Evolutionary conservation across 768 basidiomycete genomes (phyloP), one percentile per base, ranked within the genome.

Genomic region (Ramaria sp.): DNA sequence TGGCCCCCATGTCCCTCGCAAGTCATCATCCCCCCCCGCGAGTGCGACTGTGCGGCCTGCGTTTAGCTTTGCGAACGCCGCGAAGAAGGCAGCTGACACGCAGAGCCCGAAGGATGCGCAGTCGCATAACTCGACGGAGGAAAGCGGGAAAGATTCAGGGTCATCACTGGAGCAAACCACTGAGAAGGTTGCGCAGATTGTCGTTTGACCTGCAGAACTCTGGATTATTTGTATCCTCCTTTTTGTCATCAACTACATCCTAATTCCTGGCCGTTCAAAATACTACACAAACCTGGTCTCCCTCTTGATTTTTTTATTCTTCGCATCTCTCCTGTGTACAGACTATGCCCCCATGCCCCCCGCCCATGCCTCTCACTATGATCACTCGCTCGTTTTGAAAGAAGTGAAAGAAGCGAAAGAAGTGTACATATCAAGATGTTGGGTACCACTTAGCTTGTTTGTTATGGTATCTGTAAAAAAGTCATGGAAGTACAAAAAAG

Each of bases 51-150:
- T 91, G 13, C 77, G 88, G 54, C 84, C 89, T 0, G 75, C 78
- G 4, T 74, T 92, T 62, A 91, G 89, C 65, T 94, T 94, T 63
- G 90, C 91, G 0, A 84, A 76, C 54, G 91, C 84, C 39, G 86
- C 87, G 65, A 78, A 74, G 63, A 75, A 75, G 48, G 62, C 60
- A 19, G 52, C 60, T 41, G 54, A 63, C 9, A 37, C 13, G 34
- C 34, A 37, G 9, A 37, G 9, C 34, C 34, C 34, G 17, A 61
- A 59, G 24, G 56, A 38, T 62, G 63, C 19, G 22, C n/a, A 20
- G 34, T 22, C 22, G 7, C 54, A 5, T 13, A n/a, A 11, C 10
- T 52, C 51, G 11, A 37, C 6, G n/a, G 51, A 52, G 24, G 51
- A 34, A 38, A 2, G 10, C n/a, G 71, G 64, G 59, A 62, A 59